Base-by-base conservation (phyloP, 1,284 basidiomycete genomes). In the Apiotrichum sp. region DNA sequence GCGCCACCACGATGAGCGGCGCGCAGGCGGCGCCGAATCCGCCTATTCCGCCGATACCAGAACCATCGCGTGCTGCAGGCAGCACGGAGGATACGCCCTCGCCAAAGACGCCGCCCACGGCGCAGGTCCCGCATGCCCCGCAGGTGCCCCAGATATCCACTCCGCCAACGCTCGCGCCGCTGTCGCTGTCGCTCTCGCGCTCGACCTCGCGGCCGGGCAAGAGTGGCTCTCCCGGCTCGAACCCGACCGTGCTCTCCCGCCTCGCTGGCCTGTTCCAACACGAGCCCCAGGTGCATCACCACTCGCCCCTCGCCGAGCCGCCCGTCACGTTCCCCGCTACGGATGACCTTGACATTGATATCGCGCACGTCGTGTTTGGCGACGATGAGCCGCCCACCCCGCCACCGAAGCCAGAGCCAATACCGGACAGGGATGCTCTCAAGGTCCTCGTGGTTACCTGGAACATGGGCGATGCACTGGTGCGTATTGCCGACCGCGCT, bases 361-460 rank as follows among this genome's bases (percentile, higher is more conserved):
- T 47, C 11, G 46, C 35, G n/a, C 34, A 14, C 32, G 5, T 47
- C 16, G 46, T 34, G 11, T 22, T 47, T 8, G 46, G 34, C 3
- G 46, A 47, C 46, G 46, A 32, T 8, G 44, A 45, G 31, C 38
- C 22, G 10, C 36, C 41, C 29, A 31, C 22, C 29, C 47, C 34
- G 22, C 47, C 47, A 32, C 45, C 45, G 5, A 34, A 47, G n/a
- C 44, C 32, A 11, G 13, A 29, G 6, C 36, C 13, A 32, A 34
- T 34, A 41, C 40, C 50, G 6, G 61, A 73, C 49, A 58, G 73
- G n/a, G 62, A 70, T 7, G 68, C 71, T 1, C 76, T 80, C 65
- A 80, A 80, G 61, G 74, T 80, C 33, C 68, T 77, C 48, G 70
- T 79, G 52, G 71, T 79, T 45, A 79, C 78, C 2, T 80, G 79